Conservation (phyloP, 352 stramenopile species). For the Phytophthora nicotianae region DNA sequence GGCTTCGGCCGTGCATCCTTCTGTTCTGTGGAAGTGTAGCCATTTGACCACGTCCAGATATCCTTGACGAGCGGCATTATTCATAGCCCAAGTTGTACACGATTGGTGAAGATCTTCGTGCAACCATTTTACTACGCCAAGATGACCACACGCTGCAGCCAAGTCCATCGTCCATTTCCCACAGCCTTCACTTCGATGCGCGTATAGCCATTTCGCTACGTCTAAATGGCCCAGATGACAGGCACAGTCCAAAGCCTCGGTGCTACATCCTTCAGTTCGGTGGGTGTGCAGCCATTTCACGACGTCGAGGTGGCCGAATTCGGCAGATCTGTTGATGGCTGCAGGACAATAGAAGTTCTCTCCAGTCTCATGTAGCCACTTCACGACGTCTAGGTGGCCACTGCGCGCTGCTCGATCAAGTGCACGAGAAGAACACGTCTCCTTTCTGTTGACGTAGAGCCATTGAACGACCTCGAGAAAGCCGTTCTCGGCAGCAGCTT, state of each 20-base stretch:
- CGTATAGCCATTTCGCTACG: slow-evolving; percentile 1
- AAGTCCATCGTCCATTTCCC: slow-evolving; percentile 4
- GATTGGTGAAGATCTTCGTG: slow-evolving; percentile 13
- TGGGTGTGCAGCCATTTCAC: slow-evolving; percentile 26
- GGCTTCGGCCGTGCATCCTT: slow-evolving; percentile 22
- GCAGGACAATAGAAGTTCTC: slow-evolving; percentile 24
- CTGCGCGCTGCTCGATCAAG: slow-evolving; percentile 15
- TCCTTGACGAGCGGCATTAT: slow-evolving; percentile 21
- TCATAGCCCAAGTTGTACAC: slow-evolving; percentile 28
- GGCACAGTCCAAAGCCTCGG: slow-evolving; percentile 4
- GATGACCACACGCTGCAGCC: slow-evolving; percentile 8
- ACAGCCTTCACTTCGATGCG: slow-evolving; percentile 15
- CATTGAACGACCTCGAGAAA: slow-evolving; percentile 14
- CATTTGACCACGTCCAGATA: slow-evolving; percentile 25
- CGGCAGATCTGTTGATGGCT: slow-evolving; percentile 23
- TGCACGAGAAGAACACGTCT: slow-evolving; percentile 13
- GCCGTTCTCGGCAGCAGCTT: slow-evolving; percentile 25
- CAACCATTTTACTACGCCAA: slow-evolving; percentile 30
- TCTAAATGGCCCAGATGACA: slow-evolving; percentile 4
- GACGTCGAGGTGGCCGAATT: slow-evolving; percentile 24
- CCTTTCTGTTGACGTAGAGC: slow-evolving; percentile 9
- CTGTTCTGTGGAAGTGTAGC: slow-evolving; percentile 17
- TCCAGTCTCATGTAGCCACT: slow-evolving; percentile 17
- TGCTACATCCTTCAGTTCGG: slow-evolving; percentile 13
- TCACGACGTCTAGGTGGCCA: slow-evolving; percentile 18